phyloP scores from a whole-genome alignment of 164 flowering plant species.

The Saururus chinensis region DNA sequence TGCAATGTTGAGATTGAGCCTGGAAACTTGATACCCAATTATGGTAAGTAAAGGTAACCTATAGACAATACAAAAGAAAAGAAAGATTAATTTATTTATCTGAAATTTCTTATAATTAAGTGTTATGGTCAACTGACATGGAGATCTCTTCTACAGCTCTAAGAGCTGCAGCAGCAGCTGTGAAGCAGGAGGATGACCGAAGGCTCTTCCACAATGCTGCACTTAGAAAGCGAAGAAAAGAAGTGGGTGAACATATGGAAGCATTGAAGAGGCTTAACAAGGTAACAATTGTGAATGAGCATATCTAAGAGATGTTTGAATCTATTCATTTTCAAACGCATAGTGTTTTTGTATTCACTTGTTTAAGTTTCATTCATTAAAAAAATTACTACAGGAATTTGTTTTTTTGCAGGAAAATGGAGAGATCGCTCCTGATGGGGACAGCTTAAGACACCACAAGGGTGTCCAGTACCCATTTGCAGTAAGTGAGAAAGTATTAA shows the following conservation, averaged over 20 bases:
- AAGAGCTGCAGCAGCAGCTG: constrained; percentile 91
- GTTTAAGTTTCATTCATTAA: background rate
- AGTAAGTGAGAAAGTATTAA: constrained; percentile 82
- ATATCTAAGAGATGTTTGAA: background rate
- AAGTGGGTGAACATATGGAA: constrained; percentile 54
- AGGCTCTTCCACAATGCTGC: constrained; percentile 82
- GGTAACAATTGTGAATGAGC: constrained; percentile 24
- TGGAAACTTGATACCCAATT: constrained; percentile 67
- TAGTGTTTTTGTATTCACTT: background rate
- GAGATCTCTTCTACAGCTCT: constrained; percentile 42
- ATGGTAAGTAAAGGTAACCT: constrained; percentile 29
- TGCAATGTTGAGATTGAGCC: constrained; percentile 70
- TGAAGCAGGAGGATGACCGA: constrained; percentile 80
- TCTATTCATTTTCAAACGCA: background rate
- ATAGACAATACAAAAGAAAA: background rate
- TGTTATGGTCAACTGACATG: constrained; percentile 3
- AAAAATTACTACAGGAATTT: too few species aligned
- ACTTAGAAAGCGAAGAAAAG: constrained; percentile 77
- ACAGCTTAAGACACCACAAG: constrained; percentile 26
- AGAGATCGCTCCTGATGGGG: constrained; percentile 42
- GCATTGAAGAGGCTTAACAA: constrained; percentile 39
- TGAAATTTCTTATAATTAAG: background rate
- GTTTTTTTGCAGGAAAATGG: constrained; percentile 63
- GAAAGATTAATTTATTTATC: background rate
- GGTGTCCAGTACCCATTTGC: constrained; percentile 87